phyloP scores from a whole-genome alignment of 148 eudicot species.

The Amaranthus palmeri region DNA sequence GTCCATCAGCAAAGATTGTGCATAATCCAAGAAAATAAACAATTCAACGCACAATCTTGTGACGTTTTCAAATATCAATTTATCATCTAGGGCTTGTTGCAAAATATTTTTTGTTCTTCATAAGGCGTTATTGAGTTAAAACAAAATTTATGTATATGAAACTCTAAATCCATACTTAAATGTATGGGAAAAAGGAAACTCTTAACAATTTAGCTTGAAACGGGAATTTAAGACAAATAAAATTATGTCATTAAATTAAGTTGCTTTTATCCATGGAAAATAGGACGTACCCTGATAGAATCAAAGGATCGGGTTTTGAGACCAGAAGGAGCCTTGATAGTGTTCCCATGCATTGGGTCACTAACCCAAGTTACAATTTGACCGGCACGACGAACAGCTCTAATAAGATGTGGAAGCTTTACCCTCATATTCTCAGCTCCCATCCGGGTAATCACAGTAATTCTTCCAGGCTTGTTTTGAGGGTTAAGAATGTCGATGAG shows the following conservation, averaged over 20 bases:
- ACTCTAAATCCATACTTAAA: too few species aligned
- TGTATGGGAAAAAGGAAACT: too few species aligned
- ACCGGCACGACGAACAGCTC: constrained; percentile 63
- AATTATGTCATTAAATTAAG: background rate
- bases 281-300: constrained; percentile 51
- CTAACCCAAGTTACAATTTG: constrained; percentile 70
- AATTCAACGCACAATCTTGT: background rate
- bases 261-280: background rate
- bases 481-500: constrained; percentile 74
- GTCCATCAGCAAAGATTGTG: too few species aligned
- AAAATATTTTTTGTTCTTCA: too few species aligned
- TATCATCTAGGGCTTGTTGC: background rate
- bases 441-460: constrained; percentile 62
- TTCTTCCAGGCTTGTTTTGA: constrained; percentile 63
- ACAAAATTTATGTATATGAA: too few species aligned
- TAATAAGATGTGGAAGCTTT: constrained; percentile 63
- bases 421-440: constrained; percentile 80
- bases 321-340: constrained; percentile 67
- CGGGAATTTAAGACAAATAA: background rate
- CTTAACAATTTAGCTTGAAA: background rate
- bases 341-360: constrained; percentile 79
- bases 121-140: too few species aligned
- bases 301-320: constrained; percentile 71
- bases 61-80: background rate
- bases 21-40: background rate